phyloP scores from a whole-genome alignment of 2,329 filamentous ascomycete species.

The Teratosphaeria nubilosa region DNA sequence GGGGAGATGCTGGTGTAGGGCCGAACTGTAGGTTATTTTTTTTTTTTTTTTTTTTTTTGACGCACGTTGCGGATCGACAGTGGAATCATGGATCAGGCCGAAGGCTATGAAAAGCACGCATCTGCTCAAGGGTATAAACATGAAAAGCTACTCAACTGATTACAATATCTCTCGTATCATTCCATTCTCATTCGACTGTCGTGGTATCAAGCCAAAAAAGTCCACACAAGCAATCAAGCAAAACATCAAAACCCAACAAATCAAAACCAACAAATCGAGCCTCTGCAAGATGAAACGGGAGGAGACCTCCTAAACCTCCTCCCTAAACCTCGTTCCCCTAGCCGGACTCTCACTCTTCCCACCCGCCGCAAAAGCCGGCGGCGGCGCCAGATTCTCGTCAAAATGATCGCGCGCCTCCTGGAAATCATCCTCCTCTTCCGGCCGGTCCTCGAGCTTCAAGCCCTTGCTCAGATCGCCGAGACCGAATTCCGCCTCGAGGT shows the following conservation, averaged over 20 bases:
- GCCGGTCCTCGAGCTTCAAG: conserved; percentile 10
- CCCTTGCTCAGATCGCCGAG: conserved; percentile 9
- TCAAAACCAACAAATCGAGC: not conserved
- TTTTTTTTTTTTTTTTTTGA: too few species aligned
- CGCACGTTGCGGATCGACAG: too few species aligned
- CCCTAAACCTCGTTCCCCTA: conserved; percentile 30
- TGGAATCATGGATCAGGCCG: too few species aligned
- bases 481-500: conserved; percentile 7
- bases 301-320: conserved; percentile 5
- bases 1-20: too few species aligned
- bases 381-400: conserved; percentile 36
- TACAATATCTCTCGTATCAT: not conserved
- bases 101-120: too few species aligned
- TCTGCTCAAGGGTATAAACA: not conserved
- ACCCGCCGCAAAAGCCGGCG: conserved; percentile 29
- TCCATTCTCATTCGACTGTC: not conserved
- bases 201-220: not conserved
- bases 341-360: conserved; percentile 40
- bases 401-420: conserved; percentile 44
- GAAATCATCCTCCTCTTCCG: conserved; percentile 21
- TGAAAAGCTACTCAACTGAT: not conserved
- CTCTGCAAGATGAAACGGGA: not conserved
- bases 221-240: not conserved
- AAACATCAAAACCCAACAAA: not conserved
- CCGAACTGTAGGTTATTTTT: too few species aligned